Evolutionary conservation across 2,329 filamentous ascomycete species (phyloP), one percentile per base, ranked within the genome.

Genomic region (Endoconidiophora laricicola): DNA sequence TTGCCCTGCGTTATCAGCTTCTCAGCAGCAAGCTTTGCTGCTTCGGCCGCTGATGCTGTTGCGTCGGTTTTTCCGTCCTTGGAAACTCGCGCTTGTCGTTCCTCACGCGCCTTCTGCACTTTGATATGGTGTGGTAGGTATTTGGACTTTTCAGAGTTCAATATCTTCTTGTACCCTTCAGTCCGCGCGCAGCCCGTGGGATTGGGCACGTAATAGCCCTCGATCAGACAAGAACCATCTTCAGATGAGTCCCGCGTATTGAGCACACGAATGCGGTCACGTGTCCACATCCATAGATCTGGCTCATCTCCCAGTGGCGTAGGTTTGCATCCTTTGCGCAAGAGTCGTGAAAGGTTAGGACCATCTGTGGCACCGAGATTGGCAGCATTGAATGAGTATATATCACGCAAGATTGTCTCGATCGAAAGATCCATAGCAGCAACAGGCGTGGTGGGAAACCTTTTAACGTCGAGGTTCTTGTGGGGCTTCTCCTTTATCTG

Each of bases 91-190:
- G 81, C 81, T 63, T 95, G 83, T n/a, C 87, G 83, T 63, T 91
- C 87, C 63, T 95, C 88, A 47, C 88, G 79, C 22, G 83, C 86
- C 66, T 83, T 91, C 63, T 91, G 85, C 18, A 98, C 86, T 61
- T 93, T 94, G 67, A 98, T 91, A 56, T 94, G 88, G 69, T 98
- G 91, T 39, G 91, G 91, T 6, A 98, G 74, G 61, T 98, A 98
- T 62, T 95, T 94, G 24, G 88, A 94, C 69, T 98, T 98, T 63
- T 98, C 91, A 0, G 86, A 86, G 63, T 98, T 93, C 55, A 94
- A 74, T 51, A 98, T 96, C 70, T 90, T 94, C 69, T 93, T 90
- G 59, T 87, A 80, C 24, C 87, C 88, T 66, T 98, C 88, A 0
- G 91, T 95, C 51, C 91, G 78, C 51, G 91, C 91, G 57, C 79